phyloP scores from a whole-genome alignment of 495 filamentous ascomycete genomes.

The Aspergillus ellipticus region DNA sequence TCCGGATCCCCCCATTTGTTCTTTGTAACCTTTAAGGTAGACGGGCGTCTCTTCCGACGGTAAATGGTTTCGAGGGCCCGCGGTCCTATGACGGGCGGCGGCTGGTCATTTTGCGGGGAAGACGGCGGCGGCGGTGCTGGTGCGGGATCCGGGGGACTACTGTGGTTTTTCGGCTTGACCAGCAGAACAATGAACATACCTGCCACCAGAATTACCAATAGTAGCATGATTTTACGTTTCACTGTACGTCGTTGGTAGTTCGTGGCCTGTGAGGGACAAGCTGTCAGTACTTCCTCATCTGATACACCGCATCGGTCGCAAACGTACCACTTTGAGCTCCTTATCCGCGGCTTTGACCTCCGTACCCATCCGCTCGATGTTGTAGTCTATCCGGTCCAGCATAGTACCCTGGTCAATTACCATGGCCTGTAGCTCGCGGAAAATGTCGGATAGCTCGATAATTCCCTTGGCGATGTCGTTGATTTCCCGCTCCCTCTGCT shows the following conservation, averaged over 20 bases:
- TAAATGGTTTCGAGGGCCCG: constrained; percentile 15
- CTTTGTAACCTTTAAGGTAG: constrained; percentile 23
- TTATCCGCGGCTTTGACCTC: constrained; percentile 91
- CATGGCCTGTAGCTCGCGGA: constrained; percentile 93
- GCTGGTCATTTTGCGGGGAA: constrained; percentile 10
- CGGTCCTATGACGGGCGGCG: constrained; percentile 4
- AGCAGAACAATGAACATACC: constrained; percentile 83
- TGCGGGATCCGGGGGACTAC: constrained; percentile 20
- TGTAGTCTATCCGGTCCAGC: constrained; percentile 97
- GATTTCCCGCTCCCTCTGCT: constrained; percentile 93
- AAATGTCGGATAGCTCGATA: constrained; percentile 93
- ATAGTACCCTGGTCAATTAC: constrained; percentile 98
- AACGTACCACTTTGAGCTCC: constrained; percentile 75
- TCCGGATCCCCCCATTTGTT: constrained; percentile 40
- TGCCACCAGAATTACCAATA: constrained; percentile 77
- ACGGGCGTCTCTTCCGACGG: constrained; percentile 21
- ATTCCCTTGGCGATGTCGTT: constrained; percentile 97
- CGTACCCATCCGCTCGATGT: constrained; percentile 85
- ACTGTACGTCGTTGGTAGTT: constrained; percentile 86
- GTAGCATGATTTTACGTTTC: constrained; percentile 85
- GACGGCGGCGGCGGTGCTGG: constrained; percentile 18
- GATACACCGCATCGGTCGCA: not conserved
- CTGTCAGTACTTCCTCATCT: not conserved
- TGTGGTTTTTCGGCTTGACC: constrained; percentile 70
- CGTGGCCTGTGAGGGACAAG: constrained; percentile 50